Base-by-base conservation (phyloP, 495 filamentous ascomycete species). In the Penicillium arizonense region DNA sequence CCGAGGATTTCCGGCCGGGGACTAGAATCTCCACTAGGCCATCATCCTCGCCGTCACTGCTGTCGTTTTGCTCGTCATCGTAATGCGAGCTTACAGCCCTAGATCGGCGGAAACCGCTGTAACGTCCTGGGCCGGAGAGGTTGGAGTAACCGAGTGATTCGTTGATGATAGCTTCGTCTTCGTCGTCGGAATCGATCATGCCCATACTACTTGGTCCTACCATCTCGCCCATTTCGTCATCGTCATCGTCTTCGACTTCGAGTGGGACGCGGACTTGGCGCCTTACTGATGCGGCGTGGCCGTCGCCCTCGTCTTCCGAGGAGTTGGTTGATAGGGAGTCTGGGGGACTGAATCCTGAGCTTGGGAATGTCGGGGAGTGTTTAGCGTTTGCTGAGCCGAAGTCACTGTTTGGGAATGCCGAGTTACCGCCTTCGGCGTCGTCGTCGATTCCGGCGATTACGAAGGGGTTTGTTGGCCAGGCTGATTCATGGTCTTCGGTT, bases 211-310 rank as follows among this genome's bases (percentile, higher is more conserved):
- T 66, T 10, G 74, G 74, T 32, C 62, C 73, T 5, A 77, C 72
- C 74, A 77, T 77, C 51, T 77, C 74, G 5, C 74, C 74, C 74
- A 77, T 77, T 23, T 77, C 75, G 35, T 76, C 73, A 32, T 76
- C 73, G 21, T 77, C 74, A 14, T 76, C 75, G 32, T 77, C 75
- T 8, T 78, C 75, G 24, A 77, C 73, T 53, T 78, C 74, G 10
- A 78, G 61, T 4, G 75, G 75, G 13, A 74, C 62, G 14, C 74
- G 74, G 35, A 72, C 72, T 35, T 59, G 68, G 52, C 74, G 67
- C 36, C 68, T 53, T 23, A 64, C 53, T n/a, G 65, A 60, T 44
- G 71, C 72, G 2, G 59, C 32, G 12, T 60, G 63, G 18, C 68
- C 70, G 23, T 74, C 70, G 10, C 56, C 68, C 23, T 68, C 69